Evolutionary conservation across 2,329 filamentous ascomycete genomes (phyloP), one percentile per base, ranked within the genome.

Genomic region (Diaporthe citri): DNA sequence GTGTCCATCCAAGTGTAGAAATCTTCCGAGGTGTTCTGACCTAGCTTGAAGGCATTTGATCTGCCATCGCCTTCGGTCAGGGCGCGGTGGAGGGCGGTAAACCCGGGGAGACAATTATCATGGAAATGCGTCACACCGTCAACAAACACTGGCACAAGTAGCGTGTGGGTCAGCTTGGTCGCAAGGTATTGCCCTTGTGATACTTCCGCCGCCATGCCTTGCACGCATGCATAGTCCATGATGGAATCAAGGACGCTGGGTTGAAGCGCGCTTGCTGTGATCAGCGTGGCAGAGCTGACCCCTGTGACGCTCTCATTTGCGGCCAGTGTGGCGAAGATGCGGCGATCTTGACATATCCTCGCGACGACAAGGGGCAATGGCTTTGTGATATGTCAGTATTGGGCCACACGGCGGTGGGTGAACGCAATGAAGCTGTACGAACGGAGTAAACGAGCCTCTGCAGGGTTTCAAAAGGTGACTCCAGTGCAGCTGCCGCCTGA

Each of bases 1-100:
- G 62, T 52, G 22, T 52, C 46, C 62, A 52, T 39, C 46, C 62
- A 67, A 2, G 62, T 39, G 46, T 67, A 67, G 46, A 67, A 67
- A 8, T 52, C 62, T 4, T 67, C 46, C 46, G 62, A 52, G 46
- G 46, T 52, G 13, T 52, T 67, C 13, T 67, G 64, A 4, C 46
- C 46, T 34, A 67, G 46, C 34, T 52, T 67, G 31, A 67, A 67
- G 17, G 64, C 64, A 13, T 51, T 52, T 10, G 31, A 39, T 28
- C 13, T 25, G 12, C 31, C 62, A 8, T 67, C 31, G 31, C 62
- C 64, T 3, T 52, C 46, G 3, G 46, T 52, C 46, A 67, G 13
- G 36, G 43, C 28, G 7, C 31, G 43, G 46, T 67, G 62, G 43
- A 67, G 46, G 13, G 62, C 62, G 17, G 62, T 36, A 20, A 67